Conservation (phyloP, 208 protist genomes). For the Crithidia thermophila region DNA sequence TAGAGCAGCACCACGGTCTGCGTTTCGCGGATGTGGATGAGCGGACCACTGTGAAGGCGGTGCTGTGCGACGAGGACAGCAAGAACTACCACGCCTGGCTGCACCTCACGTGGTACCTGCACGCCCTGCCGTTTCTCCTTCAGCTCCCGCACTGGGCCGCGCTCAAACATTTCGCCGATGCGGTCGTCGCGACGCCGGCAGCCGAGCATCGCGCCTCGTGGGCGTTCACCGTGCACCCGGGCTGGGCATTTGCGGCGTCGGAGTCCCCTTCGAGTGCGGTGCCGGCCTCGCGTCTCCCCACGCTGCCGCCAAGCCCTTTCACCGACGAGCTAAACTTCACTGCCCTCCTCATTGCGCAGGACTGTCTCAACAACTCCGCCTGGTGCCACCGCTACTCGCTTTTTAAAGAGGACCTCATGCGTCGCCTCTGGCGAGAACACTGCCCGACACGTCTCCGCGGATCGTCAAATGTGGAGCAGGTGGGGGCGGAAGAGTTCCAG, state of each 20-base stretch:
- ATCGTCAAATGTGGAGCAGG: no score
- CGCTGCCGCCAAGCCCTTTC: slow-evolving; percentile 45
- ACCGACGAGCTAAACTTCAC: slow-evolving; percentile 62
- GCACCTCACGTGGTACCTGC: slow-evolving; percentile 73
- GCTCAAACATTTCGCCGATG: slow-evolving; percentile 9
- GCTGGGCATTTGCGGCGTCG: slow-evolving; percentile 18
- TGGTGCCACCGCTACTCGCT: slow-evolving; percentile 81
- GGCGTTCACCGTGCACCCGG: slow-evolving; percentile 15
- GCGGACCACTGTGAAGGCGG: slow-evolving; percentile 36
- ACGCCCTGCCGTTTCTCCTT: slow-evolving; percentile 65
- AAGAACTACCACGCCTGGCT: slow-evolving; percentile 92
- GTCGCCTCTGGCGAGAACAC: slow-evolving; percentile 27
- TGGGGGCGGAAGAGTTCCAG: background rate
- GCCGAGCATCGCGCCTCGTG: background rate
- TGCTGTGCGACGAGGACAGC: slow-evolving; percentile 46
- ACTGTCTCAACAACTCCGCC: slow-evolving; percentile 83
- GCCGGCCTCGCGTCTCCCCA: slow-evolving; percentile 1
- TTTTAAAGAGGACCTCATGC: slow-evolving; percentile 51
- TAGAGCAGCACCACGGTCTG: slow-evolving; percentile 38
- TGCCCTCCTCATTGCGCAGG: slow-evolving; percentile 43
- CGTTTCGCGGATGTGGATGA: slow-evolving; percentile 71
- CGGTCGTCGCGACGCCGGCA: background rate
- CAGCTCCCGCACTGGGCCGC: slow-evolving; percentile 29
- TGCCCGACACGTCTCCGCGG: no score
- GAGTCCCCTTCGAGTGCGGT: no score